A percentile compares a stretch with the other conserved stretches of the same genome.
phyloP scores from a whole-genome alignment of 106 monocot genomes.

The Platanthera guangdongensis region DNA sequence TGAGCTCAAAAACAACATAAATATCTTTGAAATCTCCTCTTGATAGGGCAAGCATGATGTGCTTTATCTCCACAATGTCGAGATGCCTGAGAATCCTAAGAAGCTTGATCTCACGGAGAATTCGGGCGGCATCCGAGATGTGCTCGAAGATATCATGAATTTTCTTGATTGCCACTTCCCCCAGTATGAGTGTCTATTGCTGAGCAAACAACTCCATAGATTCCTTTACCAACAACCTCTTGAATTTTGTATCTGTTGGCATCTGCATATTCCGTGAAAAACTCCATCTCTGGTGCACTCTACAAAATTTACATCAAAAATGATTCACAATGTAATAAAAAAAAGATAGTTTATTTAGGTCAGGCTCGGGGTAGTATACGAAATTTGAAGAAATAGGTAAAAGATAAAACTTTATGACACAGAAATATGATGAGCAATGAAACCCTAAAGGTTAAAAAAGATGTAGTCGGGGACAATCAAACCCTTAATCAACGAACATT shows the following conservation, averaged over 20 bases:
- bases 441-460: not conserved
- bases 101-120: constrained; percentile 50
- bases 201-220: constrained; percentile 48
- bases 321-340: not conserved
- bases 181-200: constrained; percentile 41
- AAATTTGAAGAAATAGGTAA: not conserved
- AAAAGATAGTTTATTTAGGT: not conserved
- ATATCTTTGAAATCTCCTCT: constrained; percentile 46
- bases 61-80: constrained; percentile 54
- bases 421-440: not conserved
- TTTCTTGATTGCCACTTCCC: constrained; percentile 50
- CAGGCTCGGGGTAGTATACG: not conserved
- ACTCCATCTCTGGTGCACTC: constrained; percentile 34
- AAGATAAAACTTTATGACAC: not conserved
- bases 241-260: constrained; percentile 41
- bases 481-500: not conserved
- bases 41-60: constrained; percentile 51
- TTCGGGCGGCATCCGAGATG: constrained; percentile 50
- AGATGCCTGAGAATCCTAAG: constrained; percentile 48
- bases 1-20: constrained; percentile 39
- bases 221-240: constrained; percentile 55
- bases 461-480: not conserved
- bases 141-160: constrained; percentile 58
- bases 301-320: constrained; percentile 1
- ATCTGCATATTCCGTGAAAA: constrained; percentile 50